Evolutionary conservation across 148 eudicot species (phyloP), one percentile per base, ranked within the genome.

Genomic region (Suaeda aralocaspica): DNA sequence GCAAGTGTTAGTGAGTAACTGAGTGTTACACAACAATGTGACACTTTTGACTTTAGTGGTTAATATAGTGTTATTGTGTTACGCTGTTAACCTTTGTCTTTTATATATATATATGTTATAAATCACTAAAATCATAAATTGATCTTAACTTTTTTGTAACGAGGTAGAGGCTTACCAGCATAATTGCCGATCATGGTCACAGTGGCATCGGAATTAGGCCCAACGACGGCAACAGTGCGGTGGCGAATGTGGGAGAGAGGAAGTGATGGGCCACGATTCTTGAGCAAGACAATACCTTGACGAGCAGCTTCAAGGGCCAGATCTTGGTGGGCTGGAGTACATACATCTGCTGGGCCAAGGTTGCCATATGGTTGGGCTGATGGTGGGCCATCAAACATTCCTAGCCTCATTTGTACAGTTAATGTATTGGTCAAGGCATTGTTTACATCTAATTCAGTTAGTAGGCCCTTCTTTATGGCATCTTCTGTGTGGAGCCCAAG

Each of bases 321-420:
- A 53, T 88, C 80, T 74, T 88, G 88, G 60, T 93, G 92, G 66
- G 86, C 82, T 21, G 85, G 79, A 52, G 82, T 80, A 66, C 98
- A 93, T 5, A 93, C 95, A 74, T 85, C 85, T 16, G 70, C 67
- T 31, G 91, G 88, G 30, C 98, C 98, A 4, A 90, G 80, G 11
- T 80, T 74, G 14, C 96, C 95, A 52, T 81, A 90, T 1, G 80
- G 88, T 6, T 85, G 92, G 30, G 87, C 84, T 33, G 89, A 80
- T 10, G 90, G 88, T 36, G 86, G 87, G 9, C 96, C 96, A 46
- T 93, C 98, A 49, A 88, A 93, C 95, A 93, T 88, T 1, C 98
- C 96, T 0, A 93, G 76, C 70, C 98, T 82, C 92, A 93, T 90
- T 64, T 90, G 98, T 42, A 90, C 88, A 0, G 85, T 72, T 0